These are phyloP conservation scores for Ganoderma lingzhi DNA, from an alignment of 1,284 basidiomycete genomes.

Conservation along the genomic window DNA sequence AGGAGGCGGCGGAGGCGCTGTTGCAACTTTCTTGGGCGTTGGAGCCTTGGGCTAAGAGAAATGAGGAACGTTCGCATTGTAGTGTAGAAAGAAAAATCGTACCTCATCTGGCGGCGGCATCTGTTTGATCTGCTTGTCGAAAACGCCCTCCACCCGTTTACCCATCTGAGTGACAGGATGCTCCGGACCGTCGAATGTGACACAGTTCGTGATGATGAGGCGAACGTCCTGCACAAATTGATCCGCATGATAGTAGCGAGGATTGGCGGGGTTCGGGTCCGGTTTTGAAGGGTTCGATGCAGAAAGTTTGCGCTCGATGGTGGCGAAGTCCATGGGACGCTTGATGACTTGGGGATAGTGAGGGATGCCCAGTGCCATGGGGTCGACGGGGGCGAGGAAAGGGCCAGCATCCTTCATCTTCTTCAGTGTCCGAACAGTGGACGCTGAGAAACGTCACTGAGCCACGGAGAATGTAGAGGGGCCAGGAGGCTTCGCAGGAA, in stretches of 20 bases:
- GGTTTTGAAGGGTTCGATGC: slow-evolving; percentile 83
- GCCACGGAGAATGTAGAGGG: slow-evolving; percentile 43
- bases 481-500: too few relatives aligned
- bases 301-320: slow-evolving; percentile 88
- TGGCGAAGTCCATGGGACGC: slow-evolving; percentile 95
- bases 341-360: slow-evolving; percentile 85
- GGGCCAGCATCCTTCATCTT: slow-evolving; percentile 86
- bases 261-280: slow-evolving; percentile 71
- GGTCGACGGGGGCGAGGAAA: slow-evolving; percentile 92
- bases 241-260: slow-evolving; percentile 77
- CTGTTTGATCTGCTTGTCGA: too few relatives aligned
- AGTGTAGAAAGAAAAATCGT: slow-evolving; percentile 37
- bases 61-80: not conserved
- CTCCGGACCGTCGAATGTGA: slow-evolving; percentile 93
- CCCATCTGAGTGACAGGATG: slow-evolving; percentile 70
- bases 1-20: slow-evolving; percentile 47
- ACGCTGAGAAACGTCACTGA: slow-evolving; percentile 87
- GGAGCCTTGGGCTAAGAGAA: not conserved
- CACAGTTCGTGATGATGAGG: slow-evolving; percentile 89
- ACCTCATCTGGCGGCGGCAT: slow-evolving; percentile 78
- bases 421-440: slow-evolving; percentile 85
- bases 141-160: too few relatives aligned
- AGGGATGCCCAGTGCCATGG: slow-evolving; percentile 54
- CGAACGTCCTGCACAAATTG: slow-evolving; percentile 88
- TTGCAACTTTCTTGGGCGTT: slow-evolving; percentile 56